Percentiles rank a stretch among this genome's conserved stretches.
Evolutionary conservation across 306 rosid species (phyloP).

Genomic region (Boehmeria nivea): DNA sequence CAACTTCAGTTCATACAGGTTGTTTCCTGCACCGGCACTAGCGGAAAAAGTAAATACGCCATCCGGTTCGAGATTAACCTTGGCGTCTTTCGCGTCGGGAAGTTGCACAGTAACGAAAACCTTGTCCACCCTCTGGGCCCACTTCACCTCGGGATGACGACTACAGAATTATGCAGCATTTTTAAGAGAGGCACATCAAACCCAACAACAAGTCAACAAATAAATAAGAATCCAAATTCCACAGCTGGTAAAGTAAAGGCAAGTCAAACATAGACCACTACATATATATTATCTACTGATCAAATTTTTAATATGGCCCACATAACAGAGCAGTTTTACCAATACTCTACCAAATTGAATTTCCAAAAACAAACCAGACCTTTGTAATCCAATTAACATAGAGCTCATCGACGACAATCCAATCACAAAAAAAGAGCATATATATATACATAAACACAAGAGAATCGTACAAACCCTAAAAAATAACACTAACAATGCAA

Average conservation of each 20-base stretch:
- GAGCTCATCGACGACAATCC: background rate
- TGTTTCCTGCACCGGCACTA: conserved; percentile 65
- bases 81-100: conserved; percentile 73
- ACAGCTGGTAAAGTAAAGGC: background rate
- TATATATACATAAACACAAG: background rate
- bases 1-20: conserved; percentile 60
- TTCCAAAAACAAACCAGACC: too few species aligned
- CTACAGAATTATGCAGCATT: conserved; percentile 29
- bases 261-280: too few species aligned
- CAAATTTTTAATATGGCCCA: too few species aligned
- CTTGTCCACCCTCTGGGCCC: conserved; percentile 96
- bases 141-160: conserved; percentile 97
- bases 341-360: too few species aligned
- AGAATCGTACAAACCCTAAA: too few species aligned
- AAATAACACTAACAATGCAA: background rate
- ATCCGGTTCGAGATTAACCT: conserved; percentile 85
- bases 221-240: background rate
- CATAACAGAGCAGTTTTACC: too few species aligned
- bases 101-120: conserved; percentile 74
- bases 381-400: too few species aligned
- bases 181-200: background rate
- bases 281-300: too few species aligned
- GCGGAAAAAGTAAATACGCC: conserved; percentile 69
- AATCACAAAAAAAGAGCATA: background rate
- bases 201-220: background rate